Evolutionary conservation across 1,284 basidiomycete species (phyloP).

Genomic region (Inonotus hispidus): DNA sequence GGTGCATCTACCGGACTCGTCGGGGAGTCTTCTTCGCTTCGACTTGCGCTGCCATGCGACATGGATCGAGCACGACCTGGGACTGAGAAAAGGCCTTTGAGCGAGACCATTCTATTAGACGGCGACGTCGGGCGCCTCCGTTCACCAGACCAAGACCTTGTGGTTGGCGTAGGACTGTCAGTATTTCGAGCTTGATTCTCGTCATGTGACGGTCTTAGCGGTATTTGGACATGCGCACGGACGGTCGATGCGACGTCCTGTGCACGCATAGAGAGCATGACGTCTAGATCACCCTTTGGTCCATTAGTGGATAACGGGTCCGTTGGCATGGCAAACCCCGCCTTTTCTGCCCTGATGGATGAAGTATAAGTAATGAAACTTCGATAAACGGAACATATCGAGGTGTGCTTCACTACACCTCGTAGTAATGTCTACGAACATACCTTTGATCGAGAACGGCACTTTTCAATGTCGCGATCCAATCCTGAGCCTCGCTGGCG

Average conservation of each 20-base stretch:
- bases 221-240: conserved; percentile 25
- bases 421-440: conserved; percentile 16
- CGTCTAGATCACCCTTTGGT: conserved; percentile 72
- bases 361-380: background rate
- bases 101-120: conserved; percentile 37
- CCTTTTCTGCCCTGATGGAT: conserved; percentile 50
- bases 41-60: conserved; percentile 38
- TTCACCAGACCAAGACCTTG: conserved; percentile 16
- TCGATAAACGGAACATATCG: background rate
- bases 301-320: conserved; percentile 42
- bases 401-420: background rate
- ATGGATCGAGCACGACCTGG: conserved; percentile 36
- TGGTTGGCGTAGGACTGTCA: conserved; percentile 14
- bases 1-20: conserved; percentile 10
- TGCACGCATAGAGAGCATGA: conserved; percentile 72
- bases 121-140: conserved; percentile 26
- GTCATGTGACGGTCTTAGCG: conserved; percentile 3
- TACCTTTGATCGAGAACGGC: conserved; percentile 67
- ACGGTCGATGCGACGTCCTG: conserved; percentile 45
- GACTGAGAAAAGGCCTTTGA: conserved; percentile 55
- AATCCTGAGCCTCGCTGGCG: conserved; percentile 55
- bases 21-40: conserved; percentile 19
- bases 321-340: conserved; percentile 50
- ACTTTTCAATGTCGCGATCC: conserved; percentile 69
- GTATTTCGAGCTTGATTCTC: background rate